phyloP scores from a whole-genome alignment of 2,329 filamentous ascomycete species.

The Hypoxylon sp. region DNA sequence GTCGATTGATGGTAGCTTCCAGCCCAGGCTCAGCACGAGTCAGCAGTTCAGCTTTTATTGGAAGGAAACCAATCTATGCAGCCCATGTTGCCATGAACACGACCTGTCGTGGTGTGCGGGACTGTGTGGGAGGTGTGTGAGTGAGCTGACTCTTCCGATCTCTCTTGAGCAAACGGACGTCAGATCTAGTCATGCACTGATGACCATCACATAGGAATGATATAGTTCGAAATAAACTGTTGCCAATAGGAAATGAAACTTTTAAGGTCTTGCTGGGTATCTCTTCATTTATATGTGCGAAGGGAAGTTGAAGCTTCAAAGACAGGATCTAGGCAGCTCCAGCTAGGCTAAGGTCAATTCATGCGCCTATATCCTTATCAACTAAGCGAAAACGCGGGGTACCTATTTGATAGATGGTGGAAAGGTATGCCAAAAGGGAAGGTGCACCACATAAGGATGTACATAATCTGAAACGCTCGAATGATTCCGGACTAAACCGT shows the following conservation, averaged over 20 bases:
- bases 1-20: constrained; percentile 24
- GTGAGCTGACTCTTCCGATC: not conserved
- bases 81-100: not conserved
- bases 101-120: not conserved
- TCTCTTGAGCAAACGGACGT: not conserved
- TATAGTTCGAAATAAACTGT: not conserved
- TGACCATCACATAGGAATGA: not conserved
- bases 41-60: too few species aligned
- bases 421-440: too few species aligned
- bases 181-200: not conserved
- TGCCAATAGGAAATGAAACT: not conserved
- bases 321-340: too few species aligned
- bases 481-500: too few species aligned
- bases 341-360: too few species aligned
- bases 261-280: not conserved
- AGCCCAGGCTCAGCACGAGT: constrained; percentile 23
- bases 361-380: not conserved
- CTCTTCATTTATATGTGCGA: not conserved
- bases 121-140: not conserved
- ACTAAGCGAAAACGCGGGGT: not conserved
- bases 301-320: too few species aligned
- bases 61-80: too few species aligned
- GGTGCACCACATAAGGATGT: too few species aligned
- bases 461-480: too few species aligned
- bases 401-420: too few species aligned